These are phyloP conservation scores for Alternaria conjuncta DNA, from an alignment of 2,329 filamentous ascomycete species.

Conservation along the genomic window DNA sequence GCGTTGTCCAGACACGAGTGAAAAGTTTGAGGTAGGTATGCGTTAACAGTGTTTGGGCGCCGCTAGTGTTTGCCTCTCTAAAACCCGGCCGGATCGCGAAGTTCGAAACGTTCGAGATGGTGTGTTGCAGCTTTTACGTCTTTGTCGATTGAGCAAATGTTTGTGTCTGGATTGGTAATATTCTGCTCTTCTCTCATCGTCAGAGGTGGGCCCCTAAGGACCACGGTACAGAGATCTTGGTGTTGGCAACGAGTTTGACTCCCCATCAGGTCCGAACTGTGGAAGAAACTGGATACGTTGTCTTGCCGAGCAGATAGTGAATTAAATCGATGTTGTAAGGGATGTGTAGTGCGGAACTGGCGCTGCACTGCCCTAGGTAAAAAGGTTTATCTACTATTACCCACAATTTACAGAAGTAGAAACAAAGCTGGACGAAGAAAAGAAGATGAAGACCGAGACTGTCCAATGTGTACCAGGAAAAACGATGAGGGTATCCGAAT, in stretches of 20 bases:
- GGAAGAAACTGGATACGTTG: neutral
- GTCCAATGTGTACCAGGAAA: constrained; percentile 1
- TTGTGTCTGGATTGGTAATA: neutral
- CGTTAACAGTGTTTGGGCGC: neutral
- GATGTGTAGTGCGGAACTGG: neutral
- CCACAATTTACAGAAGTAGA: neutral
- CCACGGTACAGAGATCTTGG: neutral
- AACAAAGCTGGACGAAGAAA: neutral
- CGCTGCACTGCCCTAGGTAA: neutral
- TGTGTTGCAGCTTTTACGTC: neutral
- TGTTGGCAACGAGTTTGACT: neutral
- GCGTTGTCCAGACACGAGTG: neutral
- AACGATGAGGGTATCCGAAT: constrained; percentile 30
- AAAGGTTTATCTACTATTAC: neutral
- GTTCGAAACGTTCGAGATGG: neutral
- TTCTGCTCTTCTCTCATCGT: neutral
- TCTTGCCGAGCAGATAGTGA: neutral
- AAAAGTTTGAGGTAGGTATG: neutral
- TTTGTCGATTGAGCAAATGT: neutral
- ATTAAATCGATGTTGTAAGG: neutral
- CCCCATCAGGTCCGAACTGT: neutral
- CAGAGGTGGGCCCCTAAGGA: neutral
- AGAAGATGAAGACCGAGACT: neutral
- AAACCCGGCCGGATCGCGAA: neutral
- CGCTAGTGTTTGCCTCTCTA: neutral